Evolutionary conservation across 1,284 basidiomycete species (phyloP).

Genomic region (Athelia sp.): DNA sequence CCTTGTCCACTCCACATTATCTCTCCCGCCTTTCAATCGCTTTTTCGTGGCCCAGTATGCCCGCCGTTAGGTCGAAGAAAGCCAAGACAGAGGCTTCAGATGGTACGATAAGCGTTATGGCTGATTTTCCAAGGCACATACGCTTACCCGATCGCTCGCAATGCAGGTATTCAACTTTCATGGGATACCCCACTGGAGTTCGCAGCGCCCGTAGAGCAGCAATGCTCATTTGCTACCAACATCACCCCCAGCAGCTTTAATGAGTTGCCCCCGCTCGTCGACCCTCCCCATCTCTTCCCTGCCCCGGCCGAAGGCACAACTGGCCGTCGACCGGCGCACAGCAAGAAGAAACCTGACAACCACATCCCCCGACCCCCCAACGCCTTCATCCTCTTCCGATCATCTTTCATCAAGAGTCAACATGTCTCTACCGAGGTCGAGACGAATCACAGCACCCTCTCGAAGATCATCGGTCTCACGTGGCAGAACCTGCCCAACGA

Average conservation of each 20-base stretch:
- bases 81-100: too few relatives aligned
- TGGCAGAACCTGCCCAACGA: constrained; percentile 48
- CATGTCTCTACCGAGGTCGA: constrained; percentile 68
- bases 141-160: too few relatives aligned
- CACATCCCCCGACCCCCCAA: constrained; percentile 68
- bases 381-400: constrained; percentile 67
- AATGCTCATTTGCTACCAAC: constrained; percentile 38
- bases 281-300: constrained; percentile 39
- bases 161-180: too few relatives aligned
- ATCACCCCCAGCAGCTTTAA: constrained; percentile 45
- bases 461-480: constrained; percentile 58
- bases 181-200: too few relatives aligned
- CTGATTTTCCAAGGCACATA: too few relatives aligned
- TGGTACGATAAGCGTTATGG: too few relatives aligned
- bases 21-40: too few relatives aligned
- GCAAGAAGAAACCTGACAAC: constrained; percentile 45
- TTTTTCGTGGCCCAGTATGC: too few relatives aligned
- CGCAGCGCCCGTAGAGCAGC: too few relatives aligned
- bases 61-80: too few relatives aligned
- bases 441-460: constrained; percentile 68
- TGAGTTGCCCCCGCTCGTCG: constrained; percentile 29
- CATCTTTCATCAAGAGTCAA: constrained; percentile 55
- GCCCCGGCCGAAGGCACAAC: constrained; percentile 14
- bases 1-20: too few relatives aligned
- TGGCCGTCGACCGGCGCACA: constrained; percentile 26